Evolutionary conservation across 1,139 yeast species (phyloP), one percentile per base, ranked within the genome.

Genomic region (Saccharomyces hybrid): DNA sequence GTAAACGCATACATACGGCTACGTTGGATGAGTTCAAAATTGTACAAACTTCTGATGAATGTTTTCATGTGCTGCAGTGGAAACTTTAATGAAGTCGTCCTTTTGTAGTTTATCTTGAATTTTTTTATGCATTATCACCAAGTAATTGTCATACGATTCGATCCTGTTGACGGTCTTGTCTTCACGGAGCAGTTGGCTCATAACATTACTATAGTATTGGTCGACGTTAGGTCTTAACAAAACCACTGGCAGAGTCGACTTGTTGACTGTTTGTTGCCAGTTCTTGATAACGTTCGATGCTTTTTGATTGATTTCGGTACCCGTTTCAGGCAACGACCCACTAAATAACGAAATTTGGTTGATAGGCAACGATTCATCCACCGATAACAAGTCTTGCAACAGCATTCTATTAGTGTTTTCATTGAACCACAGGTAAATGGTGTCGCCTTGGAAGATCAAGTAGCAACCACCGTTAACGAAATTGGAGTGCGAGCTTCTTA

Each of bases 301-400:
- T 66, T 88, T 90, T 51, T 67, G 65, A 7, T 90, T 87, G 50
- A 91, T 81, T 32, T 78, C 83, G 0, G 95, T 86, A 5, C 83
- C 83, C 21, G 88, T 70, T 29, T 73, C 81, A 0, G 98, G 98
- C 48, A 93, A 73, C 2, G 61, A 49, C 7, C 69, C 68, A 14
- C 68, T 63, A 34, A 56, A 58, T 6, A 69, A 50, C 5, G 63
- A 32, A 16, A 68, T 59, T 61, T 82, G 84, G 24, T 79, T 72
- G 29, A 74, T 64, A n/a, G 80, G 66, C 2, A 82, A 74, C 51
- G 76, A 77, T 24, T 87, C 72, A 27, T 78, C 75, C 21, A 81
- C 77, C 0, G 95, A 97, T 66, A 91, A 84, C 56, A 93, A 72
- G 69, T 91, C 98, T 59, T 79, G 75, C 29, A 93, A 67, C 38